Percentiles rank a stretch among this genome's conserved stretches.
These are phyloP conservation scores for Colletotrichum costaricense DNA, from an alignment of 2,329 filamentous ascomycete genomes.

Conservation along the genomic window DNA sequence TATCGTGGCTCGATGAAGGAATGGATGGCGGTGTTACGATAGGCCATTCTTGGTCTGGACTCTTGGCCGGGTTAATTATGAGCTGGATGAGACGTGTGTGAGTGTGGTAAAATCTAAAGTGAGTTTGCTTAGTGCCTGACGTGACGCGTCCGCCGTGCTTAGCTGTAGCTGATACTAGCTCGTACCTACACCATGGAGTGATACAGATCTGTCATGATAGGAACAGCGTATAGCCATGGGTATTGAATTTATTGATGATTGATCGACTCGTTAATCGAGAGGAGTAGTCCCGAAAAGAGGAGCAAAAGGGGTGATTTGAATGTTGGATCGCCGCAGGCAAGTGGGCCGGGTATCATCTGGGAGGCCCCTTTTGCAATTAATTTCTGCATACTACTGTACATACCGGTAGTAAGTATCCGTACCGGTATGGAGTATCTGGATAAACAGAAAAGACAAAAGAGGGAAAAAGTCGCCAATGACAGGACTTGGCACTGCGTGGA, in stretches of 20 bases:
- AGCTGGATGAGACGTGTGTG: background rate
- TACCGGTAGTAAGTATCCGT: no score
- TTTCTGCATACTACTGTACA: no score
- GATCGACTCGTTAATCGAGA: background rate
- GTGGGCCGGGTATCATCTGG: background rate
- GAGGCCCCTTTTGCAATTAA: background rate
- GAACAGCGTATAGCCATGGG: background rate
- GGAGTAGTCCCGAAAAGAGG: background rate
- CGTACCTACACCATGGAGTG: no score
- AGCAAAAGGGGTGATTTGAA: background rate
- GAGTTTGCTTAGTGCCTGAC: background rate
- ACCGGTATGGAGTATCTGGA: no score
- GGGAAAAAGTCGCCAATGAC: background rate
- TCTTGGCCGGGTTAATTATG: background rate
- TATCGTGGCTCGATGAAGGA: background rate
- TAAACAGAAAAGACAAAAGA: background rate
- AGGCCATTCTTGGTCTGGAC: no score
- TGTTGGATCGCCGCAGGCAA: background rate
- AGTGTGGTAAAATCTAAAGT: background rate
- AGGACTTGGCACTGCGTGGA: no score
- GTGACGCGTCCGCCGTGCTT: background rate
- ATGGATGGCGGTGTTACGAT: no score
- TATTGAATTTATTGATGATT: background rate
- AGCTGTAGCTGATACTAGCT: background rate
- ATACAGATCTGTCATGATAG: background rate